Evolutionary conservation across 805 yeast genomes (phyloP), one percentile per base, ranked within the genome.

Genomic region (Priceomyces haplophilus): DNA sequence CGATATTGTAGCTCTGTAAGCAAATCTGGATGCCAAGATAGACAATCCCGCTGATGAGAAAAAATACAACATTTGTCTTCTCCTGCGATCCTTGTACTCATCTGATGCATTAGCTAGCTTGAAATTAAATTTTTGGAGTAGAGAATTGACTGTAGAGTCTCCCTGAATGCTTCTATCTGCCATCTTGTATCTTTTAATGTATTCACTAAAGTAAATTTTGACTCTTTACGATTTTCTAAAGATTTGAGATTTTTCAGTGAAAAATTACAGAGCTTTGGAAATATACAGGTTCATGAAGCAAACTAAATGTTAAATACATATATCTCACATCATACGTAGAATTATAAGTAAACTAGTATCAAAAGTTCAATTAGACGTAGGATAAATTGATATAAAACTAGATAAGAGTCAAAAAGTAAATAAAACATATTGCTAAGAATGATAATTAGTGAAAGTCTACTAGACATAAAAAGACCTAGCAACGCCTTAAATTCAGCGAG

Each of bases 21-120:
- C 90, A 37, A 85, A 60, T 51, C 91, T 71, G 8, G 93, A 80
- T 10, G 88, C 82, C 41, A 82, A 63, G 34, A 89, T 74, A 0
- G 96, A 83, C 19, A 81, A 69, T 1, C 83, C 76, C 0, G 95
- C 85, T 12, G 89, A 80, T 2, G 83, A 82, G 49, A 83, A 75
- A 58, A 88, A 88, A 17, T 78, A 62, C 24, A 83, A 67, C 83
- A 85, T 82, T 62, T 88, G 96, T 34, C 67, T 69, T 59, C 81
- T 81, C 49, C 90, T 71, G 50, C 93, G 75, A 42, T 70, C 62
- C 45, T 77, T 77, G 52, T 83, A 83, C 37, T 76, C 77, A 15
- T 70, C 65, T 12, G 63, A 54, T n/a, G 73, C 73, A 30, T 53
- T 52, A 3, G 63, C 64, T 16, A 69, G 38, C 47, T 65, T 64